Base-by-base conservation (phyloP, 257 asterid genomes). In the Scutellaria barbata region DNA sequence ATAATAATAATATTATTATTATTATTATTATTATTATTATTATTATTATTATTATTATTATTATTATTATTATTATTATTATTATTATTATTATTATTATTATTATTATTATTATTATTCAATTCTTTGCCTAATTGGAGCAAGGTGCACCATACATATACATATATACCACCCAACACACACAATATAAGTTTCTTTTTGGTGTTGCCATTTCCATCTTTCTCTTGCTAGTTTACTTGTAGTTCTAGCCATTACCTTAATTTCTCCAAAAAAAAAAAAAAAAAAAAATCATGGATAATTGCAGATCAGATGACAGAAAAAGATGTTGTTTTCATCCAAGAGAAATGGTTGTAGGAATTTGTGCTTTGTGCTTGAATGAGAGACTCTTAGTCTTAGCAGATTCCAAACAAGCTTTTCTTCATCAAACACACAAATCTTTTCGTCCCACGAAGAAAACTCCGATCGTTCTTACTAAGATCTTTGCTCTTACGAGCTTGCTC, bases 351-450 rank as follows among this genome's bases (percentile, higher is more conserved):
- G 53, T 88, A 2, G 98, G 98, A 9, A 79, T 92, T n/a, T 92
- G 97, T 69, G 90, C 94, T 57, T 66, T 87, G 14, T 92, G 98
- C 79, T 75, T 92, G 80, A 82, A 87, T 68, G 90, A 92, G 54
- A 88, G 78, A 87, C 96, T 92, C 65, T 77, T 84, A 30, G 18
- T 83, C 13, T 79, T 90, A 58, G 91, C 95, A 30, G 35, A 30
- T 82, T 86, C 60, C 75, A 76, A 79, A 53, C 84, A 83, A 71
- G 76, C 51, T 41, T 69, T 51, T 65, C 64, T 56, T 61, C 79
- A 55, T 8, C 66, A 47, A 57, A 16, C 66, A 1, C 76, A 9
- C 69, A 66, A 66, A 39, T 45, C 25, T 47, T 59, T 12, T 54
- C 40, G 39, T 9, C n/a, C 58, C 30, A 62, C 78, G 2, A 63